These are phyloP conservation scores for Calonectria fujianensis DNA, from an alignment of 2,329 filamentous ascomycete species.

Conservation along the genomic window DNA sequence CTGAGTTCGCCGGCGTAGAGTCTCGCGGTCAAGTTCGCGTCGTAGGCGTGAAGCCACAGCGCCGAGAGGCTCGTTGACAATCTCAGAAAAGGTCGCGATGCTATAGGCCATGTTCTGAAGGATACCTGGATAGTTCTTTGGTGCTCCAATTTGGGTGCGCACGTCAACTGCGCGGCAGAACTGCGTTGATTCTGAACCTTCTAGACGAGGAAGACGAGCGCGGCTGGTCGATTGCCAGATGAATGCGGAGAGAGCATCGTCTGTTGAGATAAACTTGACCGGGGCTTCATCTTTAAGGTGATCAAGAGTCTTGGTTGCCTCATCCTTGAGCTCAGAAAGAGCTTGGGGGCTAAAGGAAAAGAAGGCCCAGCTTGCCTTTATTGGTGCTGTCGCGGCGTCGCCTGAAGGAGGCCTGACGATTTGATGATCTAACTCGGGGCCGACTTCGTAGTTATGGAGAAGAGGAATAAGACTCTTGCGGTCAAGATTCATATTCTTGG, in stretches of 20 bases:
- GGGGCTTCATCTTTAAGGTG: slow-evolving; percentile 64
- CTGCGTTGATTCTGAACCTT: slow-evolving; percentile 48
- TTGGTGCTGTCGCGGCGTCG: slow-evolving; percentile 37
- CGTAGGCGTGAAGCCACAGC: slow-evolving; percentile 63
- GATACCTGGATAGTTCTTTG: slow-evolving; percentile 68
- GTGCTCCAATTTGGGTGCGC: slow-evolving; percentile 64
- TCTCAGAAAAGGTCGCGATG: slow-evolving; percentile 53
- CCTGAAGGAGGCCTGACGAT: slow-evolving; percentile 51
- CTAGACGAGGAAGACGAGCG: slow-evolving; percentile 62
- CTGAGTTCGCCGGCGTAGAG: slow-evolving; percentile 61
- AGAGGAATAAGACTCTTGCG: slow-evolving; percentile 62
- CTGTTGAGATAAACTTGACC: slow-evolving; percentile 67
- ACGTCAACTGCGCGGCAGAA: slow-evolving; percentile 71
- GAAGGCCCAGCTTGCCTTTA: slow-evolving; percentile 65
- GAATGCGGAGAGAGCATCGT: slow-evolving; percentile 72
- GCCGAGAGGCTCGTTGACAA: slow-evolving; percentile 58
- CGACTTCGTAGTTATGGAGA: slow-evolving; percentile 62
- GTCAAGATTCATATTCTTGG: slow-evolving; percentile 63
- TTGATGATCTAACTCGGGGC: slow-evolving; percentile 60
- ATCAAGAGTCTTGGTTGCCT: slow-evolving; percentile 10
- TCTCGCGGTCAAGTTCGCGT: slow-evolving; percentile 59
- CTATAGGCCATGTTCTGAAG: slow-evolving; percentile 68
- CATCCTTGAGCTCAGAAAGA: slow-evolving; percentile 50
- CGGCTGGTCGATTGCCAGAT: slow-evolving; percentile 68
- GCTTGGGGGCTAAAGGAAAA: slow-evolving; percentile 64